Base-by-base conservation (phyloP, 805 yeast species). In the Saccharomycodes ludwigii region DNA sequence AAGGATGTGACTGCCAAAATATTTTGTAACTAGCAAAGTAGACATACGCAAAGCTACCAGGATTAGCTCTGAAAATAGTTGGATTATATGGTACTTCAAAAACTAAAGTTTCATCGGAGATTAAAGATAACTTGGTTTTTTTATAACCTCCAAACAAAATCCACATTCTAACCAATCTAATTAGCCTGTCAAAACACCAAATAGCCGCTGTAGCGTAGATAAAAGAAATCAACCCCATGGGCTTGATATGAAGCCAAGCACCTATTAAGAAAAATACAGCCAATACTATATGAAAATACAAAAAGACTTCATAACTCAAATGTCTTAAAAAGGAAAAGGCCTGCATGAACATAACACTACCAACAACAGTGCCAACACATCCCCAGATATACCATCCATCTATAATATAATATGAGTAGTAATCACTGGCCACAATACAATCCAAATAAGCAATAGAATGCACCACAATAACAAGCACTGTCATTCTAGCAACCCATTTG, bases 1-100 rank as follows among this genome's bases (percentile, higher is more conserved):
- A 75, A 5, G 83, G 83, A 47, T 76, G 81, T 7, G 73, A 66
- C 47, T 75, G 78, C 71, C 72, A 73, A 53, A 72, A 73, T 18
- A 61, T 46, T 3, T 50, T 43, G 17, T 65, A 59, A 22, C 65
- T 55, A 38, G 73, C 38, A 47, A 75, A 69, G 52, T 72, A 64
- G 24, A 77, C 51, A 43, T 58, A 76, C 2, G 63, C 68, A 45
- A 54, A 67, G 11, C 63, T 55, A 22, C 78, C 76, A 2, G 81
- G 76, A 13, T 24, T 24, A 8, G 26, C 8, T 24, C 14, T 24
- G 26, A 24, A 24, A 4, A 13, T 10, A 6, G 6, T n/a, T 24
- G n/a, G n/a, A n/a, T n/a, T n/a, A n/a, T n/a, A n/a, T n/a, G n/a
- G n/a, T n/a, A n/a, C n/a, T n/a, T n/a, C n/a, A n/a, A n/a, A n/a